Evolutionary conservation across 1,284 basidiomycete species (phyloP).

Genomic region (Ceratobasidium sp.): DNA sequence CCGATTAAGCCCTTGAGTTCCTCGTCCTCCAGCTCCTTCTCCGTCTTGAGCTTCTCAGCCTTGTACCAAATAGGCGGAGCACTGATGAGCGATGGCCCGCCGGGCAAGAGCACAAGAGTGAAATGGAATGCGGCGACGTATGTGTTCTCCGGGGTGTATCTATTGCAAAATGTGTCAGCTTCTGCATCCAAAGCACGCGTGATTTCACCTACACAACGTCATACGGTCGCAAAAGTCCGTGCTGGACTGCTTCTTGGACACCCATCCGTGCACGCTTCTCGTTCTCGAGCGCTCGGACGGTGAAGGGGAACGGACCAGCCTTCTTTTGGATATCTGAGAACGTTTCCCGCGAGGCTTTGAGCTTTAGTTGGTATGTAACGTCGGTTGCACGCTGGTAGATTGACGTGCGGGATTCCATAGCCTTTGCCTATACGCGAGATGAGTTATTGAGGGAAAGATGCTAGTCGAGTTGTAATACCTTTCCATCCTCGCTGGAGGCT

Average conservation of each 20-base stretch:
- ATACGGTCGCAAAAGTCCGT: slow-evolving; percentile 89
- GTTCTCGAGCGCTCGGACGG: slow-evolving; percentile 91
- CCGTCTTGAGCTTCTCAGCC: slow-evolving; percentile 86
- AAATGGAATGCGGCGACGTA: slow-evolving; percentile 95
- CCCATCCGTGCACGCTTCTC: slow-evolving; percentile 96
- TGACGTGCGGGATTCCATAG: slow-evolving; percentile 89
- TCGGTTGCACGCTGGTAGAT: slow-evolving; percentile 91
- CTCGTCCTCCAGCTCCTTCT: slow-evolving; percentile 89
- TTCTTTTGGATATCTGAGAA: slow-evolving; percentile 99
- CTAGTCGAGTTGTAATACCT: slow-evolving; percentile 61
- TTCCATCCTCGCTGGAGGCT: slow-evolving; percentile 88
- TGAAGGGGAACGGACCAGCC: slow-evolving; percentile 98
- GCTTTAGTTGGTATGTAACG: slow-evolving; percentile 95
- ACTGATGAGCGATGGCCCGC: slow-evolving; percentile 85
- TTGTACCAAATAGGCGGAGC: slow-evolving; percentile 93
- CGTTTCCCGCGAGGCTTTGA: slow-evolving; percentile 94
- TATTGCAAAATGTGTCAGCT: slow-evolving; percentile 52
- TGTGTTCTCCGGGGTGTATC: slow-evolving; percentile 81
- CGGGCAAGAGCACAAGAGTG: slow-evolving; percentile 88
- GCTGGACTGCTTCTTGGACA: slow-evolving; percentile 94
- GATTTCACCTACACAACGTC: slow-evolving; percentile 77
- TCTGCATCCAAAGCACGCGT: slow-evolving; percentile 30
- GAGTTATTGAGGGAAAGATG: background rate
- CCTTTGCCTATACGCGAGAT: slow-evolving; percentile 45
- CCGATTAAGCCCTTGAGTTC: slow-evolving; percentile 82